phyloP scores from a whole-genome alignment of 169 alveolate species.

The Miamiensis avidus region DNA sequence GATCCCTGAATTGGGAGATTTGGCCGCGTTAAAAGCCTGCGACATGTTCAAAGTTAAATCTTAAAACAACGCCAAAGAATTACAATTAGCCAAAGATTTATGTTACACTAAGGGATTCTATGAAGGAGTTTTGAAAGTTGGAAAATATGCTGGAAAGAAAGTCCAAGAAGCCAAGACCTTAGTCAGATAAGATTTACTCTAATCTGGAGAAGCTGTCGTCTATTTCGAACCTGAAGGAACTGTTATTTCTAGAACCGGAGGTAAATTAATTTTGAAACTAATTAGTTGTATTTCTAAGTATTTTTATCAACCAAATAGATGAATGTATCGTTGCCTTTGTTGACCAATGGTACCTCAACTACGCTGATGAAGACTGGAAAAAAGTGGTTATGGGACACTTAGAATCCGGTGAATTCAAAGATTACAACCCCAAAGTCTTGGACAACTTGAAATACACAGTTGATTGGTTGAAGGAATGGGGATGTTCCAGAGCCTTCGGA shows the following conservation, averaged over 20 bases:
- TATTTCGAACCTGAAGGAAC: slow-evolving; percentile 97
- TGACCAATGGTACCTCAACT: slow-evolving; percentile 97
- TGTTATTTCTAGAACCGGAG: slow-evolving; percentile 95
- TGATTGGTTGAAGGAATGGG: slow-evolving; percentile 91
- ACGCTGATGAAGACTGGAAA: slow-evolving; percentile 97
- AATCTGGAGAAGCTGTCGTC: slow-evolving; percentile 75
- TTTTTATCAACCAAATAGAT: not conserved
- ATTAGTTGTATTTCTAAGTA: slow-evolving; percentile 83
- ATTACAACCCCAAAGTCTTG: slow-evolving; percentile 58
- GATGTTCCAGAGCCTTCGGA: slow-evolving; percentile 98
- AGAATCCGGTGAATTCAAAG: slow-evolving; percentile 44
- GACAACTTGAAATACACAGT: slow-evolving; percentile 53
- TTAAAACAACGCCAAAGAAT: slow-evolving; percentile 74
- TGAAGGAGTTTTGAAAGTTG: slow-evolving; percentile 94
- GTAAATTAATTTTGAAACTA: slow-evolving; percentile 95
- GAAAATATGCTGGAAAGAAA: slow-evolving; percentile 65
- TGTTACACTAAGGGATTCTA: slow-evolving; percentile 96
- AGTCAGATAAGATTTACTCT: slow-evolving; percentile 78
- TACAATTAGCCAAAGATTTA: slow-evolving; percentile 95
- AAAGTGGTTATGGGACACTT: slow-evolving; percentile 90
- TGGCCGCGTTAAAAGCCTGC: slow-evolving; percentile 72
- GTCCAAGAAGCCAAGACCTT: slow-evolving; percentile 82
- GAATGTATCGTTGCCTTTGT: slow-evolving; percentile 79
- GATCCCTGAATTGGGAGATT: slow-evolving; percentile 87
- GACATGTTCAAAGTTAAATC: slow-evolving; percentile 33